Evolutionary conservation across 192 early-diverging fungal species (phyloP).

Genomic region (Glomus cerebriforme): DNA sequence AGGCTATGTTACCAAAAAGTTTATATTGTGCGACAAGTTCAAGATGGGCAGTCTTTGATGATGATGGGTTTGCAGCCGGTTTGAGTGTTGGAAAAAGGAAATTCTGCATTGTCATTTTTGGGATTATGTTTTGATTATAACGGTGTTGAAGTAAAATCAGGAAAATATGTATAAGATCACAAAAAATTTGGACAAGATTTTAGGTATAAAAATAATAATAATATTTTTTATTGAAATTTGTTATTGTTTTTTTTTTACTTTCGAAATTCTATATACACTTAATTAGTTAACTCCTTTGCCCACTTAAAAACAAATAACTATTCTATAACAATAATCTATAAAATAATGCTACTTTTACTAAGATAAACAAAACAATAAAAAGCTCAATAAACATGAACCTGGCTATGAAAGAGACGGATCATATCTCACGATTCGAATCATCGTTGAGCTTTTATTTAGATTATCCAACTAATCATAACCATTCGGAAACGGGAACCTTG

Average conservation of each 20-base stretch:
- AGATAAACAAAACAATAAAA: too few species aligned
- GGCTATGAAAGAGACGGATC: background rate
- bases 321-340: background rate
- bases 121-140: constrained; percentile 15
- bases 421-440: background rate
- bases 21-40: constrained; percentile 65
- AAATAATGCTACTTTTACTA: background rate
- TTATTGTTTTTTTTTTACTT: background rate
- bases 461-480: background rate
- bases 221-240: background rate
- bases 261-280: background rate
- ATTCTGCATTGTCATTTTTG: constrained; percentile 1
- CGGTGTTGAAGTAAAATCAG: constrained; percentile 3
- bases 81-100: constrained; percentile 39
- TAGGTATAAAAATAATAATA: background rate
- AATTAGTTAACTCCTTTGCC: background rate
- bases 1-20: constrained; percentile 69
- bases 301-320: background rate
- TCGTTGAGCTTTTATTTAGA: background rate
- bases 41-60: constrained; percentile 52
- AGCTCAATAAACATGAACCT: background rate
- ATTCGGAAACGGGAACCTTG: background rate
- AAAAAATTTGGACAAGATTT: background rate
- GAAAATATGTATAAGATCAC: background rate
- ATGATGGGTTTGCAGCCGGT: constrained; percentile 23